Evolutionary conservation across 1,284 basidiomycete species (phyloP), one percentile per base, ranked within the genome.

Genomic region (Heterobasidion annosum): DNA sequence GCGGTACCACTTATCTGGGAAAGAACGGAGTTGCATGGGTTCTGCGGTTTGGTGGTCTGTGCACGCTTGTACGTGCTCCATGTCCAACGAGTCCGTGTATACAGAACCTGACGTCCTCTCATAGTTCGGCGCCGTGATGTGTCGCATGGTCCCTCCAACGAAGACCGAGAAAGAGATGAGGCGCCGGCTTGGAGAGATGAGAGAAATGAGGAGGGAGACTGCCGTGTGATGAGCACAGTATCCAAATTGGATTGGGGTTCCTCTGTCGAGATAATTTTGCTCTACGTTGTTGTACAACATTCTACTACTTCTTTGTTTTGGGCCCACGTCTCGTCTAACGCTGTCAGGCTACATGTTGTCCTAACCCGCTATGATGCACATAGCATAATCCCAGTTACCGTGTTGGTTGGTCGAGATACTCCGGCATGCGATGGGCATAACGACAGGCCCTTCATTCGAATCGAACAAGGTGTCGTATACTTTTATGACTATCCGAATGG

Each of bases 21-120:
- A 93, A 91, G 73, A 85, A 83, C 55, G 93, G 93, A 47, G 91
- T 95, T 18, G 90, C 88, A 1, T 98, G 94, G 93, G 91, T 97
- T 4, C 71, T 98, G 51, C 82, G 93, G 12, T 97, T 97, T 64
- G 94, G 94, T 49, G 94, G 94, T 35, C 63, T 91, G 8, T 91
- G 86, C 67, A 85, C 93, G 0, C 70, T 95, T 57, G 76, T 82
- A 61, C 61, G 77, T 75, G 33, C 68, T 16, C 54, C 50, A 9
- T 25, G 25, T 18, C 34, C 44, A 7, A 37, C 40, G 40, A 34
- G 7, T 56, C 51, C 5, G 44, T n/a, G 9, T n/a, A 5, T 5
- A 32, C 33, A 47, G 47, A 48, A 53, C 25, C 46, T 58, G 33
- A 54, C 52, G 32, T 37, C 33, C 34, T 50, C 15, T 34, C 42